phyloP scores from a whole-genome alignment of 345 rosid genomes.

The Gossypium australe region DNA sequence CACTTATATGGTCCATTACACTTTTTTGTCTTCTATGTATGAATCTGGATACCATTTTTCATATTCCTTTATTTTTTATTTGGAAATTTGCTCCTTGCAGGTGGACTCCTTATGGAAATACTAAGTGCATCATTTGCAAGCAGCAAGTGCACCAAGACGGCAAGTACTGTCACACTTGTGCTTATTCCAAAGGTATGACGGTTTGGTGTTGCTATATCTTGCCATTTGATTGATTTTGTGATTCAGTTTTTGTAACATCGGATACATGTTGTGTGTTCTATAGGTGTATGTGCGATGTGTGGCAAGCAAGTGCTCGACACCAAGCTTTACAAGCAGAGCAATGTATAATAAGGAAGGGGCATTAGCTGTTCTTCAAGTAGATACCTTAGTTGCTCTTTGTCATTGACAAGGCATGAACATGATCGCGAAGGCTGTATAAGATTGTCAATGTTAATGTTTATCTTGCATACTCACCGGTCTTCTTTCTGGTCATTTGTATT shows the following conservation, averaged over 20 bases:
- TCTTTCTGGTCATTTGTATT: background rate
- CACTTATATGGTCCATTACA: background rate
- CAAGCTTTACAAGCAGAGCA: constrained; percentile 93
- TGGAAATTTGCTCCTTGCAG: constrained; percentile 33
- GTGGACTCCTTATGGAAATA: constrained; percentile 88
- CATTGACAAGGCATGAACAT: background rate
- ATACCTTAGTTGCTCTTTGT: background rate
- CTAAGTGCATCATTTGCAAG: constrained; percentile 93
- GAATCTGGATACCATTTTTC: background rate
- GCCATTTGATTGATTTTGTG: background rate
- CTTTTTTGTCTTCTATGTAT: background rate
- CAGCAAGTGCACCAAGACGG: constrained; percentile 98
- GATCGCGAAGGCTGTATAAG: constrained; percentile 9
- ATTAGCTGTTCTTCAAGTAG: background rate
- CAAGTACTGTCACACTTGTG: constrained; percentile 97
- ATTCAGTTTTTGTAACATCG: background rate
- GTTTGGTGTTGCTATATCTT: background rate
- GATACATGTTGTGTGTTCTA: constrained; percentile 7
- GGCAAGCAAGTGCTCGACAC: constrained; percentile 99
- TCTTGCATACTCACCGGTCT: background rate
- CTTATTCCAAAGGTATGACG: constrained; percentile 77
- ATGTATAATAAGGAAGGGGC: constrained; percentile 36
- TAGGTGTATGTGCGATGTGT: constrained; percentile 98
- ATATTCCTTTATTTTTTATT: background rate
- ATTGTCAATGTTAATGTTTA: background rate